These are phyloP conservation scores for Endoconidiophora polonica DNA, from an alignment of 2,329 filamentous ascomycete genomes.

Conservation along the genomic window DNA sequence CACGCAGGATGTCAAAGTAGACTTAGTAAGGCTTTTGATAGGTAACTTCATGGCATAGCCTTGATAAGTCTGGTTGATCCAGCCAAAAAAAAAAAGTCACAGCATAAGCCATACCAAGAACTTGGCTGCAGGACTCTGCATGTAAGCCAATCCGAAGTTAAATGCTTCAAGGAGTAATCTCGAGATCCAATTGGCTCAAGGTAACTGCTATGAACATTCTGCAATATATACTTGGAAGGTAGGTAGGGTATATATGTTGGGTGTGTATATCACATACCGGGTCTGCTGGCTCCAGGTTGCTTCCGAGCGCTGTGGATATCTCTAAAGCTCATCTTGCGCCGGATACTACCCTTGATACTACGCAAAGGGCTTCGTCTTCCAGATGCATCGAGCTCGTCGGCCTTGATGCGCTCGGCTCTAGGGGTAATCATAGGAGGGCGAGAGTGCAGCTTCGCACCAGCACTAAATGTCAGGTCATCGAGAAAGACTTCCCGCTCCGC, in stretches of 20 bases:
- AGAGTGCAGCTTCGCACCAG: slow-evolving; percentile 58
- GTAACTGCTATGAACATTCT: no score
- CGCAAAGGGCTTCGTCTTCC: slow-evolving; percentile 39
- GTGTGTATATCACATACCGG: slow-evolving; percentile 32
- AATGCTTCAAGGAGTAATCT: no score
- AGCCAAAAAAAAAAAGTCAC: no score
- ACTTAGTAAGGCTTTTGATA: no score
- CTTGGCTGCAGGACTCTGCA: neutral
- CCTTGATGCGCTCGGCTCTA: slow-evolving; percentile 64
- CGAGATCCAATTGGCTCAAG: no score
- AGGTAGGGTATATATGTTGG: no score
- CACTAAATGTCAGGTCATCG: slow-evolving; percentile 77
- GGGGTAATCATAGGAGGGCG: slow-evolving; percentile 60
- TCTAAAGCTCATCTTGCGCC: slow-evolving; percentile 77
- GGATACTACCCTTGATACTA: slow-evolving; percentile 65
- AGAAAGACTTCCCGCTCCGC: slow-evolving; percentile 88
- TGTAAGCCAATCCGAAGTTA: neutral
- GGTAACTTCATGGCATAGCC: no score
- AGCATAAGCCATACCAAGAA: neutral
- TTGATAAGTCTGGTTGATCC: no score
- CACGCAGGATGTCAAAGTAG: no score
- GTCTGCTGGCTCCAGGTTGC: slow-evolving; percentile 58
- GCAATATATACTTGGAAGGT: no score
- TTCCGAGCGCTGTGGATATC: slow-evolving; percentile 93
- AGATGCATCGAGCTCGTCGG: slow-evolving; percentile 44